These are phyloP conservation scores for Tetracentron sinense DNA, from an alignment of 164 flowering plant species.

Conservation along the genomic window DNA sequence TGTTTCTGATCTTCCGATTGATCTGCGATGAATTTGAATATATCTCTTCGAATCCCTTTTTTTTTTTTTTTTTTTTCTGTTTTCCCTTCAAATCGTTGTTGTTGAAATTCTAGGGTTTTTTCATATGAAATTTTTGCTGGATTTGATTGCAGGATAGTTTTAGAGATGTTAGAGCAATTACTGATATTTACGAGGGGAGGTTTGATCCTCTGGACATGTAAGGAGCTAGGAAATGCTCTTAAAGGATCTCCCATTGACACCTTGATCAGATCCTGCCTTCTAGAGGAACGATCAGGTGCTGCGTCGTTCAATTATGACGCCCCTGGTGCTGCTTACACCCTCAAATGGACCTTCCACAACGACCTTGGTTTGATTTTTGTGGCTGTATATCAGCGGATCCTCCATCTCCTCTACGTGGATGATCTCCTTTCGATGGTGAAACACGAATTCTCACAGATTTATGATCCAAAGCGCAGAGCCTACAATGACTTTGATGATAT, in stretches of 20 bases:
- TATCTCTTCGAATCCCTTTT: background rate
- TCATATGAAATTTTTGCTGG: background rate
- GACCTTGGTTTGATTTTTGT: constrained; percentile 94
- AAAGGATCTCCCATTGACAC: constrained; percentile 92
- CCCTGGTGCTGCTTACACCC: constrained; percentile 76
- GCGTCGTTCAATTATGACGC: constrained; percentile 75
- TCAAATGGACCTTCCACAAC: constrained; percentile 93
- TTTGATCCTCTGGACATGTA: constrained; percentile 93
- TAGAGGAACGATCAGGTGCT: constrained; percentile 92
- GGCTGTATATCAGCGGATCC: constrained; percentile 81
- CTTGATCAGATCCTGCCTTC: constrained; percentile 81
- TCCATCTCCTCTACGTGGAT: constrained; percentile 86
- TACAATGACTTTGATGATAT: constrained; percentile 83
- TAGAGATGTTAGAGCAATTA: constrained; percentile 81
- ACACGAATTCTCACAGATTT: constrained; percentile 66
- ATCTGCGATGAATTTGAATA: background rate
- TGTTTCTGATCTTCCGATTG: background rate
- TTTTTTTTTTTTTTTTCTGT: too few species aligned
- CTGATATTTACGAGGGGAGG: constrained; percentile 95
- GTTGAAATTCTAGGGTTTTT: too few species aligned
- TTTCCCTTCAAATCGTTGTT: too few species aligned
- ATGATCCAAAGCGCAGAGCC: constrained; percentile 63
- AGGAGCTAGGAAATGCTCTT: constrained; percentile 85
- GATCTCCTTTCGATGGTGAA: constrained; percentile 82
- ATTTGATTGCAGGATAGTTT: constrained; percentile 19